Evolutionary conservation across 495 filamentous ascomycete species (phyloP).

Genomic region (Hypoxylon fragiforme): DNA sequence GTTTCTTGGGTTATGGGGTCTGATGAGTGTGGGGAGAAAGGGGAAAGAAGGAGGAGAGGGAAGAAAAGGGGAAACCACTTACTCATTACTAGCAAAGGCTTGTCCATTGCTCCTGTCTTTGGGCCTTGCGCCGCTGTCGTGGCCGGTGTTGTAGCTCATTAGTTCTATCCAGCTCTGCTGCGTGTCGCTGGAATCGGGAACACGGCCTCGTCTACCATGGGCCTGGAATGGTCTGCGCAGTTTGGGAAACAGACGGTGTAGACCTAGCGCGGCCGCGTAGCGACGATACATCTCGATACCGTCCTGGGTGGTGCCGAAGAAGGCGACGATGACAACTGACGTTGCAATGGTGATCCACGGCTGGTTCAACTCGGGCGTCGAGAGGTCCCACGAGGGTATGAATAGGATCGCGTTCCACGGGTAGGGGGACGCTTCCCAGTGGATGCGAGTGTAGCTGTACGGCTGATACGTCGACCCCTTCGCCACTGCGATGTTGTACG

Average conservation of each 20-base stretch:
- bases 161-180: constrained; percentile 9
- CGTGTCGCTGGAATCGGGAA: background rate
- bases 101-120: background rate
- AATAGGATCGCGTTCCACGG: constrained; percentile 64
- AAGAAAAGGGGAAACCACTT: too few relatives aligned
- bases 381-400: constrained; percentile 56
- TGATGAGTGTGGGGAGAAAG: too few relatives aligned
- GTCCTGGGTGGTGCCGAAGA: constrained; percentile 82
- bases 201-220: constrained; percentile 19
- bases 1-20: background rate
- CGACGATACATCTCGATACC: constrained; percentile 71
- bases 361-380: constrained; percentile 55
- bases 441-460: constrained; percentile 41
- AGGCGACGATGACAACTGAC: constrained; percentile 65
- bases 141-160: background rate
- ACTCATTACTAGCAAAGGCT: background rate
- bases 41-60: too few relatives aligned
- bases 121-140: background rate
- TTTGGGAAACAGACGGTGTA: constrained; percentile 54
- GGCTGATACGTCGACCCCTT: constrained; percentile 55
- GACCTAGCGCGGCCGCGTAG: constrained; percentile 53
- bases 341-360: constrained; percentile 68
- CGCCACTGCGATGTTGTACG: constrained; percentile 53
- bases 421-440: constrained; percentile 39
- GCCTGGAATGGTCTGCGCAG: constrained; percentile 19